Conservation (phyloP, 768 basidiomycete species). For the Crepidotus variabilis region DNA sequence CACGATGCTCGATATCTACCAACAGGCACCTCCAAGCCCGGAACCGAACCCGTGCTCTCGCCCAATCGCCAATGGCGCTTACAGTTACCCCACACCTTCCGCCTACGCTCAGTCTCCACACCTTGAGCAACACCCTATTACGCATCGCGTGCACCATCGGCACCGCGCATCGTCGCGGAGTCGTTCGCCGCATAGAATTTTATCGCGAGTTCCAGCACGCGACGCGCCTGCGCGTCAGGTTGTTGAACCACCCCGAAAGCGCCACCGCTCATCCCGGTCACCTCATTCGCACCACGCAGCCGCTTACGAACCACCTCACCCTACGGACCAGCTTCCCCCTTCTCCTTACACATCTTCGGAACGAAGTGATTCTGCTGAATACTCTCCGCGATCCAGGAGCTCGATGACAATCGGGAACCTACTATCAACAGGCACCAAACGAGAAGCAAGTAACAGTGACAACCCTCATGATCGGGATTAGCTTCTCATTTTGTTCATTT, state of each 20-base stretch:
- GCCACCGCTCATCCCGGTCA: conserved; percentile 58
- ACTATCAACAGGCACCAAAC: conserved; percentile 44
- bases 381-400: conserved; percentile 66
- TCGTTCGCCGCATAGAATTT: conserved; percentile 35
- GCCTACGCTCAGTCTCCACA: conserved; percentile 32
- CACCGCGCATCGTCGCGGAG: conserved; percentile 31
- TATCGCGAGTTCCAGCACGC: conserved; percentile 28
- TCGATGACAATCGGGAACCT: conserved; percentile 82
- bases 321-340: conserved; percentile 54
- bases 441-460: conserved; percentile 33
- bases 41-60: conserved; percentile 15
- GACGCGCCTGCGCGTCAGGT: conserved; percentile 31
- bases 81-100: conserved; percentile 35
- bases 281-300: conserved; percentile 42
- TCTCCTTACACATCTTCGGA: conserved; percentile 74
- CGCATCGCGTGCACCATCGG: conserved; percentile 30
- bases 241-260: conserved; percentile 53
- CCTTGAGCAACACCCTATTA: conserved; percentile 25
- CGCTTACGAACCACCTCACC: conserved; percentile 36
- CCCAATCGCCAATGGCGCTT: conserved; percentile 24
- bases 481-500: conserved; percentile 8
- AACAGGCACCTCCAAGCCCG: conserved; percentile 23
- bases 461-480: conserved; percentile 25
- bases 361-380: conserved; percentile 60
- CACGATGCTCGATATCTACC: conserved; percentile 63